phyloP scores from a whole-genome alignment of 2,329 filamentous ascomycete species.

The Fusarium cicatricum region DNA sequence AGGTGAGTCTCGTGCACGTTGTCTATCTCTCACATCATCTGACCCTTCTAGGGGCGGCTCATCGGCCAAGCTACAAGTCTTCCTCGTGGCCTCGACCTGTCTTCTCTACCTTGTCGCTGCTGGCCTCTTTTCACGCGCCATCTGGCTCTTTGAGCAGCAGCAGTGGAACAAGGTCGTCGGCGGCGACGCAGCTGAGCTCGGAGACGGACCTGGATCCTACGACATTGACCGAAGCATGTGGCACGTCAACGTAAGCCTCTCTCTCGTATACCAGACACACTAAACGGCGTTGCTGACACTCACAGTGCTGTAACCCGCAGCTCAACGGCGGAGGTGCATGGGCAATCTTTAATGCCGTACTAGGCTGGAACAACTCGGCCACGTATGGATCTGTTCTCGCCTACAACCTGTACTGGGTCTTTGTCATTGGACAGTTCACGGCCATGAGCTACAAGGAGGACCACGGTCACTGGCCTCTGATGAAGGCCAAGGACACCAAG shows the following conservation, averaged over 20 bases:
- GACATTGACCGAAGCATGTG: conserved; percentile 81
- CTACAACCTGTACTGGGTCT: conserved; percentile 89
- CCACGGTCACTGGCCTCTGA: conserved; percentile 59
- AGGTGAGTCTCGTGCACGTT: conserved; percentile 57
- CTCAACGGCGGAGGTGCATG: conserved; percentile 79
- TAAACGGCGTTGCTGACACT: not conserved
- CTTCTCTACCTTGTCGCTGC: conserved; percentile 86
- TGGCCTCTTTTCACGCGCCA: conserved; percentile 78
- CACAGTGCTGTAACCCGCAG: conserved; percentile 78
- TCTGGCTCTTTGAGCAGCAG: conserved; percentile 79
- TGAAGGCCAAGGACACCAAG: conserved; percentile 44
- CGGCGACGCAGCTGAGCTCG: conserved; percentile 61
- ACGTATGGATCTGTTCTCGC: conserved; percentile 87
- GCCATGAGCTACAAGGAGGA: conserved; percentile 72
- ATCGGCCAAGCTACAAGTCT: conserved; percentile 66
- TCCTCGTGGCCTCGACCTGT: conserved; percentile 83
- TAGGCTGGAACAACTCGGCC: conserved; percentile 89
- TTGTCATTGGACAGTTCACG: conserved; percentile 74
- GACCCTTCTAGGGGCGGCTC: conserved; percentile 51
- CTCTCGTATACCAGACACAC: no score
- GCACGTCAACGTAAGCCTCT: conserved; percentile 76
- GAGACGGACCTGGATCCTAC: conserved; percentile 76
- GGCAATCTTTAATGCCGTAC: conserved; percentile 86
- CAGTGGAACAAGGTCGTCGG: conserved; percentile 73
- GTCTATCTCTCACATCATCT: not conserved